Conservation (phyloP, 2,329 filamentous ascomycete species). For the Coniosporium tulheliwenetii region DNA sequence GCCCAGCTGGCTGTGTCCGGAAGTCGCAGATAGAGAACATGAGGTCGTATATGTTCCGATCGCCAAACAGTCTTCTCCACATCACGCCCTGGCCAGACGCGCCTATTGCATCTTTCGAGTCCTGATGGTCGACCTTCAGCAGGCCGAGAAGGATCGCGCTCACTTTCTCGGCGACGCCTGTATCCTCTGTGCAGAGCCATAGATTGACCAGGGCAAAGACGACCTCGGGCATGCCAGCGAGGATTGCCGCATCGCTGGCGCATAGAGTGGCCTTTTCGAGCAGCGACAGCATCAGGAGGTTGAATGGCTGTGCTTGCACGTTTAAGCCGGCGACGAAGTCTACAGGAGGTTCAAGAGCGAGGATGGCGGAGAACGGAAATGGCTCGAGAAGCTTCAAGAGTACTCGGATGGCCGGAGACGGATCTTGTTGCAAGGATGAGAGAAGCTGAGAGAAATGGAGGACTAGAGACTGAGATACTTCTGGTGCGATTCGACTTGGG, state of each 20-base stretch:
- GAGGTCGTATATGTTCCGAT: conserved; percentile 40
- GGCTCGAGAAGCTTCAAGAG: conserved; percentile 33
- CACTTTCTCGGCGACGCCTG: conserved; percentile 38
- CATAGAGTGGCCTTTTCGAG: conserved; percentile 38
- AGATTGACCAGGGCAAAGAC: conserved; percentile 38
- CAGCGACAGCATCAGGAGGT: conserved; percentile 38
- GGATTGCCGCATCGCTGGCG: conserved; percentile 38
- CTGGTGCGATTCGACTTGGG: conserved; percentile 18
- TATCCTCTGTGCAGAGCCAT: conserved; percentile 41
- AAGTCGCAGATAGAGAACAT: conserved; percentile 41
- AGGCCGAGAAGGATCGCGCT: conserved; percentile 36
- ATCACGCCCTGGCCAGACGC: conserved; percentile 33
- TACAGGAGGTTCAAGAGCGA: conserved; percentile 29
- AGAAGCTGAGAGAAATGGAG: conserved; percentile 34
- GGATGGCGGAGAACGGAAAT: conserved; percentile 33
- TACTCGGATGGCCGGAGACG: conserved; percentile 37
- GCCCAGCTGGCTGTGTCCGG: conserved; percentile 9
- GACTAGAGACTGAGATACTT: conserved; percentile 18
- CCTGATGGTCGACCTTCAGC: conserved; percentile 32
- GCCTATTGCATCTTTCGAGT: conserved; percentile 12
- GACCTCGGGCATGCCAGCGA: conserved; percentile 40
- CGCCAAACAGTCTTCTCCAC: conserved; percentile 46
- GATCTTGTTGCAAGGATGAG: conserved; percentile 40
- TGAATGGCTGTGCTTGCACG: conserved; percentile 32
- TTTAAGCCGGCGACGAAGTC: conserved; percentile 40